phyloP scores from a whole-genome alignment of 768 basidiomycete genomes.

The Paxillus involutus region DNA sequence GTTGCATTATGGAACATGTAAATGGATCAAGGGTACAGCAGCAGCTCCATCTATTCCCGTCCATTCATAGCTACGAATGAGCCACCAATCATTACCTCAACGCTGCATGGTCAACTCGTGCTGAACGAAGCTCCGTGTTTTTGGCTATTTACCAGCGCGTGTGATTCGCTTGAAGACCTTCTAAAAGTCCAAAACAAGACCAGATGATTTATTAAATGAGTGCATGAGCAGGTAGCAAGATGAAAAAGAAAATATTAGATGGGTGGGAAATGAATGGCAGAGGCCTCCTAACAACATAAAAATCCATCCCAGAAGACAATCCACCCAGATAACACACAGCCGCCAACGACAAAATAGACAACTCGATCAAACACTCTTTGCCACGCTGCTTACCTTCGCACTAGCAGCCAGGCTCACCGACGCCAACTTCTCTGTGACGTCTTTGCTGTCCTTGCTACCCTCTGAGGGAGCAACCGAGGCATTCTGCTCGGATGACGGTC shows the following conservation, averaged over 20 bases:
- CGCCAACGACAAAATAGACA: background rate
- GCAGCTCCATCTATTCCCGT: background rate
- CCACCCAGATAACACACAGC: background rate
- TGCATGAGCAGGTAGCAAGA: slow-evolving; percentile 5
- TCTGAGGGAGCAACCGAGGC: slow-evolving; percentile 4
- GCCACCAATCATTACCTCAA: background rate
- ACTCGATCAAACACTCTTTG: slow-evolving; percentile 13
- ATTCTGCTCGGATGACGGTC: background rate
- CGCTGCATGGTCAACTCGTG: background rate
- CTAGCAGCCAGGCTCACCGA: slow-evolving; percentile 29
- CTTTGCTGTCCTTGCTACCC: slow-evolving; percentile 18
- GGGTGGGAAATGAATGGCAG: background rate
- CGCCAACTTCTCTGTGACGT: slow-evolving; percentile 26
- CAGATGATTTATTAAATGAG: slow-evolving; percentile 22
- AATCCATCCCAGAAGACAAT: background rate
- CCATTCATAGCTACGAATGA: background rate
- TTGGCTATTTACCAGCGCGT: slow-evolving; percentile 21
- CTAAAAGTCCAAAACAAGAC: slow-evolving; percentile 18
- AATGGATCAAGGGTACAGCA: background rate
- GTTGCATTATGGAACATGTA: background rate
- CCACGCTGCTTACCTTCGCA: slow-evolving; percentile 29
- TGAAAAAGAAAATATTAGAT: background rate
- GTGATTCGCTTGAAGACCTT: slow-evolving; percentile 27
- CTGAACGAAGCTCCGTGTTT: background rate
- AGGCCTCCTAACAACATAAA: background rate